These are phyloP conservation scores for Macrolepiota fuliginosa DNA, from an alignment of 768 basidiomycete genomes.

Conservation along the genomic window DNA sequence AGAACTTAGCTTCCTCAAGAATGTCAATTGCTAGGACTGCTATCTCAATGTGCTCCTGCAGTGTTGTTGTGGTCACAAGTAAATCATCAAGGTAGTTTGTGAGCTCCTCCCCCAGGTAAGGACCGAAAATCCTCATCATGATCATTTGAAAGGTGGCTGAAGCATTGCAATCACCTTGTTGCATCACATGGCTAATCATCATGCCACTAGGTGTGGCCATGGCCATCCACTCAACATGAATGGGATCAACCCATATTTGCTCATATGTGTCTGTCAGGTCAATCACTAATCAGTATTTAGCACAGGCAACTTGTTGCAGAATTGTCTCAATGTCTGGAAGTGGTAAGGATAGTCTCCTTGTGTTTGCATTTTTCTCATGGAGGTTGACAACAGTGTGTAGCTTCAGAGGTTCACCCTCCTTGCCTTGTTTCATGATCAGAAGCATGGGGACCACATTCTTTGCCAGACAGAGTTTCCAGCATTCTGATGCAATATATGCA, in stretches of 20 bases:
- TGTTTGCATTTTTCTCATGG: constrained; percentile 35
- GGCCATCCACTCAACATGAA: constrained; percentile 21
- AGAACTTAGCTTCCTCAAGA: constrained; percentile 24
- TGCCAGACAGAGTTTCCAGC: constrained; percentile 27
- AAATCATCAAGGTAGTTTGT: constrained; percentile 24
- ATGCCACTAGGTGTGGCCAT: constrained; percentile 29
- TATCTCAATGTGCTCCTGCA: constrained; percentile 28
- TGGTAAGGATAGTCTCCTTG: constrained; percentile 27
- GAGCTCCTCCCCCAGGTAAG: constrained; percentile 30
- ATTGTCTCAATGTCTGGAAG: constrained; percentile 22
- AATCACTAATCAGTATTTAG: constrained; percentile 28
- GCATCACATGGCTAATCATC: constrained; percentile 27
- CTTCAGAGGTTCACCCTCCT: constrained; percentile 7
- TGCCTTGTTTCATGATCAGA: constrained; percentile 28
- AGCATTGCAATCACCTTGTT: constrained; percentile 23
- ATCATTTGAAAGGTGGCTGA: constrained; percentile 25
- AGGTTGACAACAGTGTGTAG: constrained; percentile 35
- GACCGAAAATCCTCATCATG: constrained; percentile 31
- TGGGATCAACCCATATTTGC: constrained; percentile 27
- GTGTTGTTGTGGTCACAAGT: constrained; percentile 28
- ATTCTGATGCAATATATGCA: constrained; percentile 21
- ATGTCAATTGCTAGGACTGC: constrained; percentile 20
- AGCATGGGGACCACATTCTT: constrained; percentile 33
- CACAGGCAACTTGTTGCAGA: constrained; percentile 24
- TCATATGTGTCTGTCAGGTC: constrained; percentile 41